Base-by-base conservation (phyloP, 2,329 filamentous ascomycete species). In the Arthrocladium fulminans region DNA sequence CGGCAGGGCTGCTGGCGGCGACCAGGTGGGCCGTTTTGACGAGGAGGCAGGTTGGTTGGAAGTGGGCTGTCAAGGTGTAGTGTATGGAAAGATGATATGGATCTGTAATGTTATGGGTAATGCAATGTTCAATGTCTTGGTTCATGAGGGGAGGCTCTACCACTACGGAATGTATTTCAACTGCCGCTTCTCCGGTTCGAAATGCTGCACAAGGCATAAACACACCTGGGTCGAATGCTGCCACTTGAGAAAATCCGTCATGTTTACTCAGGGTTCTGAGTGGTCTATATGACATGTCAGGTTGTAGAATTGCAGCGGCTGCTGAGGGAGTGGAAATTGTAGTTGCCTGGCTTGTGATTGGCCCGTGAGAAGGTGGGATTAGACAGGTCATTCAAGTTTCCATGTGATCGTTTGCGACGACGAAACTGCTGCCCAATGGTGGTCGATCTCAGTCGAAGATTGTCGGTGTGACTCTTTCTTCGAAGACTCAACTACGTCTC, bases 1-100 rank as follows among this genome's bases (percentile, higher is more conserved):
- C 74, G 23, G 61, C 61, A 22, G 46, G 64, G n/a, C 61, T 72
- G 2, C 56, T 76, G 52, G 43, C 67, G 15, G 64, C 60, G 13
- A 66, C 71, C 6, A 65, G 72, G 48, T 54, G 68, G 37, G 61
- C 60, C 4, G 59, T 64, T 34, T 17, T 47, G 34, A 47, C 12
- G 32, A 37, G 20, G 23, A 23, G 20, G 25, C 7, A 25, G n/a
- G 29, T 38, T 17, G 67, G 66, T 5, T 59, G 62, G 53, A 61
- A 56, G 32, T 57, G 48, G 57, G 59, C 55, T 9, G 44, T 47
- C 8, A 65, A 63, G 42, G 65, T 64, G 22, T 69, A 25, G n/a
- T 2, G 7, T 29, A 12, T 24, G 20, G 15, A 22, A 13, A 5
- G 2, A 12, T 24, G 22, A 12, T 15, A 42, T 42, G 39, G 4